Percentiles rank a stretch among this genome's conserved stretches.
Conservation (phyloP, 768 basidiomycete species). For the Glaciozyma antarctica region DNA sequence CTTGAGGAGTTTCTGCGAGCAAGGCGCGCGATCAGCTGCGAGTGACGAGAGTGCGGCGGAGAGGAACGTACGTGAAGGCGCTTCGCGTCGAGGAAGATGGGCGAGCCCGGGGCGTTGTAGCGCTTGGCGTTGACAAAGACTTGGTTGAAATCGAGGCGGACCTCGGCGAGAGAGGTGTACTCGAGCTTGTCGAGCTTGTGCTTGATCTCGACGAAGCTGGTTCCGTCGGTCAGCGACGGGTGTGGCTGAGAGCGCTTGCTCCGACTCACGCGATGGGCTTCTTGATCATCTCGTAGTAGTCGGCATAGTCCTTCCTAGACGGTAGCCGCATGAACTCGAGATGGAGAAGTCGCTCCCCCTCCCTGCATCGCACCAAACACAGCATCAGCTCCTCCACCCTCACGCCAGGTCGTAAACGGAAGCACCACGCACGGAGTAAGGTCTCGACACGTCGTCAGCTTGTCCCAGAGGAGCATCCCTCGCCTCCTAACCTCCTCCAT, state of each 20-base stretch:
- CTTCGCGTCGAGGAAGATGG: conserved; percentile 33
- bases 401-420: background rate
- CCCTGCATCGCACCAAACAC: background rate
- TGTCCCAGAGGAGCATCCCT: conserved; percentile 14
- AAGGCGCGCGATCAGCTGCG: too few species aligned
- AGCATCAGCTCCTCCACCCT: background rate
- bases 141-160: conserved; percentile 27
- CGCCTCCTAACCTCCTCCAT: conserved; percentile 5
- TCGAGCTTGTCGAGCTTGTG: conserved; percentile 3
- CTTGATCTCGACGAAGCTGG: background rate
- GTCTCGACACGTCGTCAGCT: conserved; percentile 6
- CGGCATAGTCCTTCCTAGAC: conserved; percentile 12
- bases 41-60: background rate
- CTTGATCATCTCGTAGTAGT: conserved; percentile 34
- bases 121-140: conserved; percentile 34
- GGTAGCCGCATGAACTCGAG: conserved; percentile 28
- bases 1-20: conserved; percentile 21
- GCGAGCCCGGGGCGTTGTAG: conserved; percentile 31
- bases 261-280: conserved; percentile 29
- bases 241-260: background rate
- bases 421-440: background rate
- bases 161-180: conserved; percentile 18
- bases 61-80: conserved; percentile 17
- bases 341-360: conserved; percentile 1
- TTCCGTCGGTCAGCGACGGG: background rate